Base-by-base conservation (phyloP, 257 asterid species). In the Fraxinus americana region DNA sequence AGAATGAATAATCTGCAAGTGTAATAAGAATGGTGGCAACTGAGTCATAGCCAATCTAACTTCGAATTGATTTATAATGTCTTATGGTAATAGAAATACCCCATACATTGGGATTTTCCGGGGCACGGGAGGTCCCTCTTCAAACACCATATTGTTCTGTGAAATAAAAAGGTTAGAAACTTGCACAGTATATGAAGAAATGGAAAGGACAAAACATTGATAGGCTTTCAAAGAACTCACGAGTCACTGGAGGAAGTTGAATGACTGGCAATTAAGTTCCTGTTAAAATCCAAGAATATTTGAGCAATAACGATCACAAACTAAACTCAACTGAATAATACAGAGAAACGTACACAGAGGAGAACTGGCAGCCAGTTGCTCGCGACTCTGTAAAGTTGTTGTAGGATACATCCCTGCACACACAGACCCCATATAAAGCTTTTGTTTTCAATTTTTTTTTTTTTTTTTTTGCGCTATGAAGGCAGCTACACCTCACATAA, bases 331-430 rank as follows among this genome's bases (percentile, higher is more conserved):
- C 43, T 38, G 9, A 13, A 34, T 48, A 67, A 57, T 16, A 8
- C n/a, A 59, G 43, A 76, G 65, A 66, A 43, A 71, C 97, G 83
- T 90, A 92, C 99, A 91, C 70, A 23, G 11, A 70, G 74, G 88
- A 4, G 77, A 82, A 39, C 38, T 77, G 85, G 82, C 99, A 92
- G 80, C 82, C 76, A 13, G 25, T 0, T 73, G 67, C 2, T 41
- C 88, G 74, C 73, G 89, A 38, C 30, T 27, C 70, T 7, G 93
- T 90, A 77, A 95, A 92, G 76, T 89, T 88, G 86, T 95, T 95
- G 90, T 92, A 88, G 5, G 99, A 92, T 74, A 95, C 27, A 87
- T 95, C 99, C 4, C 98, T 95, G 96, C 91, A 94, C 70, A 43
- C 10, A 12, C 41, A 13, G 71, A 61, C 13, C 43, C 43, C 36